Base-by-base conservation (phyloP, 1,139 yeast genomes). In the Lizanozyma gosingica region DNA sequence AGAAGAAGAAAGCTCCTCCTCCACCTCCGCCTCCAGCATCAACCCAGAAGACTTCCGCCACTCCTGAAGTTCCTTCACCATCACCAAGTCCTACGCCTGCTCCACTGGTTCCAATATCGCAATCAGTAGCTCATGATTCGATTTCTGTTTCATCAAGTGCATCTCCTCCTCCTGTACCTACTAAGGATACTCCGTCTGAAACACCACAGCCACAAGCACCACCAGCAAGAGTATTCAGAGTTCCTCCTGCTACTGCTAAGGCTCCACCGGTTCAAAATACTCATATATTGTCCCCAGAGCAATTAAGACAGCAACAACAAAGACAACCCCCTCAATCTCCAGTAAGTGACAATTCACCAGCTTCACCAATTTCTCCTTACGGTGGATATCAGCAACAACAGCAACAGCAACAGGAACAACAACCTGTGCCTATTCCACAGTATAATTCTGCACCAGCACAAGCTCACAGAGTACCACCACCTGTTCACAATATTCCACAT, bases 1-100 rank as follows among this genome's bases (percentile, higher is more conserved):
- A 41, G 9, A 39, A 56, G 41, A 65, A 65, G 47, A 71, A 72
- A 32, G 72, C 76, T 0, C 77, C 78, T 3, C 73, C 73, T 2
- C 73, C 75, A 8, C 78, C 78, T 1, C 76, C 76, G 2, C 70
- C 71, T 14, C 48, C 29, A 22, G 6, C 29, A 11, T 6, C 29
- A 22, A 22, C 6, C 11, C 6, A 22, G 6, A 11, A 6, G 11
- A 6, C 29, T 22, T 6, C 11, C 6, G 11, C 29, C 11, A 6
- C 29, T 22, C 29, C 29, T 6, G 63, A 66, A 8, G 63, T 68
- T 17, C 62, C 65, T 4, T 67, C 71, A 6, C 61, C 67, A 14
- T 56, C 60, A 36, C 56, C 65, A 18, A 60, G 59, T 41, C 57
- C 54, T 29, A 6, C 35, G 9, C 15, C 35, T 33, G 35, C 17